Percentiles rank a stretch among this genome's conserved stretches.
Conservation (phyloP, 768 basidiomycete genomes). For the Collybia sordida region DNA sequence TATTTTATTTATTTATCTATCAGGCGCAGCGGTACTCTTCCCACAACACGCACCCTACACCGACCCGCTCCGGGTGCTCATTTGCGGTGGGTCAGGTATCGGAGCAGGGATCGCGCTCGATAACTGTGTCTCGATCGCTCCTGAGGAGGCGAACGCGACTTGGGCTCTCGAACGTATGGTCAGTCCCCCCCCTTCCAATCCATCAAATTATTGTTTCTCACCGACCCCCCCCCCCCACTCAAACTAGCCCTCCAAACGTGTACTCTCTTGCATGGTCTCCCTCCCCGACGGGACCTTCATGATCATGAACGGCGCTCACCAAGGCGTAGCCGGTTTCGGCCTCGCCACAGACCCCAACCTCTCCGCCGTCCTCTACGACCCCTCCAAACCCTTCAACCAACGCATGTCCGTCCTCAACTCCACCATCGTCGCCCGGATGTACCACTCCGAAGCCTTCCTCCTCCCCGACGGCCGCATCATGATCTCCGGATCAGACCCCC, state of each 20-base stretch:
- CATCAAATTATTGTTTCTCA: neutral
- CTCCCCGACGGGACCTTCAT: constrained; percentile 74
- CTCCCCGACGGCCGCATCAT: constrained; percentile 75
- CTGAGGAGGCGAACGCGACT: constrained; percentile 57
- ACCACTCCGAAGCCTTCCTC: constrained; percentile 75
- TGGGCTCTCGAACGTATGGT: constrained; percentile 85
- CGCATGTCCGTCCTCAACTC: constrained; percentile 66
- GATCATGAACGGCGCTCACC: constrained; percentile 73
- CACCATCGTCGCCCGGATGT: constrained; percentile 74
- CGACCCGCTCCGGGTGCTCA: constrained; percentile 61
- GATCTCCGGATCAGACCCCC: constrained; percentile 75
- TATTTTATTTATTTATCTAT: neutral
- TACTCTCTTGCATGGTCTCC: constrained; percentile 73
- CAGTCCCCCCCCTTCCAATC: constrained; percentile 15
- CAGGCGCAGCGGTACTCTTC: constrained; percentile 60
- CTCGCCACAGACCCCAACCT: constrained; percentile 64
- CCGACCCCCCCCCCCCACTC: neutral
- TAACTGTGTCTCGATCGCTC: constrained; percentile 70
- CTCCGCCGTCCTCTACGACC: constrained; percentile 71
- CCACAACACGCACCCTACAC: constrained; percentile 76
- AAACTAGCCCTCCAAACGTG: constrained; percentile 69
- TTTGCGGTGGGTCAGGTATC: constrained; percentile 75
- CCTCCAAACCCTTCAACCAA: constrained; percentile 52
- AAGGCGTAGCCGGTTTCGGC: constrained; percentile 75
- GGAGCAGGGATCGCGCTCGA: constrained; percentile 54